These are phyloP conservation scores for Coemansia sp. DNA, from an alignment of 192 early-diverging fungal species.

Conservation along the genomic window DNA sequence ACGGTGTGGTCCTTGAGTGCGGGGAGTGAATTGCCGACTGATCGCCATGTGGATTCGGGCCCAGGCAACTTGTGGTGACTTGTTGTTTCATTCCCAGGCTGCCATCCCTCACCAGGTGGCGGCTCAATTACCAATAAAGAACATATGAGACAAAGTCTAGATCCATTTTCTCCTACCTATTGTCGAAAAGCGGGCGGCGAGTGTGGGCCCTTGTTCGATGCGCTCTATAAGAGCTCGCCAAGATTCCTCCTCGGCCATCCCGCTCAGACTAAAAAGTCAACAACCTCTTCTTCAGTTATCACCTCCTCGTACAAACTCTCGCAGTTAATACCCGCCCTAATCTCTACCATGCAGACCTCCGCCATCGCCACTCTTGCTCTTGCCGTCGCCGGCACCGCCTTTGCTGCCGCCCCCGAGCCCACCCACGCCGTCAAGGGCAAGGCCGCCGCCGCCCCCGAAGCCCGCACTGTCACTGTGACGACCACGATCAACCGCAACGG, in stretches of 20 bases:
- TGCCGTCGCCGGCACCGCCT: slow-evolving; percentile 39
- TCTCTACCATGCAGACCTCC: slow-evolving; percentile 38
- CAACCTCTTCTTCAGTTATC: neutral
- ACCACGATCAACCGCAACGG: slow-evolving; percentile 32
- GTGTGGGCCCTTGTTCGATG: neutral
- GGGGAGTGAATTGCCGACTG: neutral
- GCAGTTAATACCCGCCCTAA: slow-evolving; percentile 4
- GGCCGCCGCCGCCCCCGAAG: slow-evolving; percentile 26
- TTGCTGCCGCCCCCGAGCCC: slow-evolving; percentile 35
- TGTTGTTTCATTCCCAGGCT: no score
- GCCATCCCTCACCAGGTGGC: no score
- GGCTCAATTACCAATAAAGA: neutral
- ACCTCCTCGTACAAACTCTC: neutral
- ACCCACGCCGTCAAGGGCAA: slow-evolving; percentile 25
- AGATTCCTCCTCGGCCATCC: neutral
- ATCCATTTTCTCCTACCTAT: no score
- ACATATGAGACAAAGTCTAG: no score
- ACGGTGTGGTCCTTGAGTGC: no score
- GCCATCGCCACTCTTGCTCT: slow-evolving; percentile 33
- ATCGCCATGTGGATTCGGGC: neutral
- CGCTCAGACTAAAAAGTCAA: neutral
- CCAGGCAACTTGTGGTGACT: no score
- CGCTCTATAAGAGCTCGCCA: slow-evolving; percentile 3
- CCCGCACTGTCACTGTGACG: slow-evolving; percentile 44
- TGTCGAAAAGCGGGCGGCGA: no score